Conservation (phyloP, 176 grass and related monocot species). For the Oryza glaberrima region DNA sequence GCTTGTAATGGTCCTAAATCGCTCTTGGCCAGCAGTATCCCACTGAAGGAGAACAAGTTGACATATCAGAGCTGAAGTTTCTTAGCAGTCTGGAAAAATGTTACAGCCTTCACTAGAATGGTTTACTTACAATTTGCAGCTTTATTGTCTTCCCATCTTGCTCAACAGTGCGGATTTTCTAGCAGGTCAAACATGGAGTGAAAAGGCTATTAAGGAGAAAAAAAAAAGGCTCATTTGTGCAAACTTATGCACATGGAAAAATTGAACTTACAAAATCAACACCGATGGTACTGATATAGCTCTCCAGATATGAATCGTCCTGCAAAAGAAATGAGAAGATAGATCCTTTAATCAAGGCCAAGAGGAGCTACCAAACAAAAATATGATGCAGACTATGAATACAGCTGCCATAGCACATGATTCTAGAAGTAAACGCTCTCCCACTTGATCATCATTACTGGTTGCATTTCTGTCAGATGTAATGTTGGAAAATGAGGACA, state of each 20-base stretch:
- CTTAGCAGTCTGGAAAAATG: background rate
- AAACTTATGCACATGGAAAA: background rate
- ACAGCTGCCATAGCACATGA: background rate
- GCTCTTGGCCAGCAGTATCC: constrained; percentile 82
- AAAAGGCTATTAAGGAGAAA: constrained; percentile 13
- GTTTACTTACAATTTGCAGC: constrained; percentile 71
- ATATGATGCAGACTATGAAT: constrained; percentile 12
- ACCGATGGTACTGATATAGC: constrained; percentile 87
- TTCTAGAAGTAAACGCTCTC: constrained; percentile 21
- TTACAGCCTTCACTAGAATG: background rate
- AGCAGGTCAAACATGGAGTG: constrained; percentile 15
- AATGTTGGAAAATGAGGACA: background rate
- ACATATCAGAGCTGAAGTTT: constrained; percentile 26
- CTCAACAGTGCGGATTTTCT: constrained; percentile 86
- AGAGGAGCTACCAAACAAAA: background rate
- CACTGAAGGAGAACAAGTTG: constrained; percentile 46
- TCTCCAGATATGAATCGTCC: constrained; percentile 87
- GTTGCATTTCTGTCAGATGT: background rate
- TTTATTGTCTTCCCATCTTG: constrained; percentile 92
- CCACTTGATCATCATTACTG: background rate
- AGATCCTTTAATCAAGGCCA: constrained; percentile 12
- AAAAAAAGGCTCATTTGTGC: background rate
- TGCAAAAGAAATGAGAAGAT: constrained; percentile 37
- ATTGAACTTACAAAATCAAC: constrained; percentile 82
- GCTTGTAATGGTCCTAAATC: constrained; percentile 79